Conservation (phyloP, 768 basidiomycete species). For the Phylloporus arenicola region DNA sequence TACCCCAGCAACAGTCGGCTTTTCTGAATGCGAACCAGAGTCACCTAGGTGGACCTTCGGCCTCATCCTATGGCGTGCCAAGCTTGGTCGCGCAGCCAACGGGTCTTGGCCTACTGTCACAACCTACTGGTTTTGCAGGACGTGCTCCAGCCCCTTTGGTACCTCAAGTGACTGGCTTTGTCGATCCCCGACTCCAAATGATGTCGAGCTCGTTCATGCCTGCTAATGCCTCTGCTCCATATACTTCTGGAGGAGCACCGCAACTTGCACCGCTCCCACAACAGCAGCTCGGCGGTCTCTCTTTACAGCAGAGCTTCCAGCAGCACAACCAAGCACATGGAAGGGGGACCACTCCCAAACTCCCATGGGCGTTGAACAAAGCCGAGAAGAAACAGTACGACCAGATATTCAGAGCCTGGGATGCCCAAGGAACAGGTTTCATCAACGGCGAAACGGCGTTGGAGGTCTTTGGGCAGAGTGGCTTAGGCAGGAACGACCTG, state of each 20-base stretch:
- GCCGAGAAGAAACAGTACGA: constrained; percentile 96
- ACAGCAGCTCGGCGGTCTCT: constrained; percentile 47
- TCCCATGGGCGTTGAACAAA: constrained; percentile 84
- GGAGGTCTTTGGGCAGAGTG: constrained; percentile 94
- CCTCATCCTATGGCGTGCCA: constrained; percentile 8
- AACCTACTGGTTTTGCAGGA: constrained; percentile 46
- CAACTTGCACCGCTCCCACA: constrained; percentile 56
- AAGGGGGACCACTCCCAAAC: constrained; percentile 57
- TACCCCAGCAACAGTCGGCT: constrained; percentile 38
- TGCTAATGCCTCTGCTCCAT: constrained; percentile 54
- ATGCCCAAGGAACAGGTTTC: constrained; percentile 72
- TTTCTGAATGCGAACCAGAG: constrained; percentile 55
- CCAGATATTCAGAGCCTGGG: constrained; percentile 97
- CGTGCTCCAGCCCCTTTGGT: constrained; percentile 44
- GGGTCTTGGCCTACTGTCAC: constrained; percentile 22
- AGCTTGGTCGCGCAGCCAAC: constrained; percentile 19
- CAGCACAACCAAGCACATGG: constrained; percentile 76
- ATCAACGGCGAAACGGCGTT: constrained; percentile 79
- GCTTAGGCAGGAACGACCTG: constrained; percentile 81
- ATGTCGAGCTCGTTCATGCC: constrained; percentile 95
- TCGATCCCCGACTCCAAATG: constrained; percentile 80
- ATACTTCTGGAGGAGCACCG: constrained; percentile 54
- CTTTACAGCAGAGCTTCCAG: constrained; percentile 81
- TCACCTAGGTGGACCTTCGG: constrained; percentile 34
- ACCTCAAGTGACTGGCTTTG: constrained; percentile 72